Conservation (phyloP, 2,329 filamentous ascomycete species). For the Beauveria varroae region DNA sequence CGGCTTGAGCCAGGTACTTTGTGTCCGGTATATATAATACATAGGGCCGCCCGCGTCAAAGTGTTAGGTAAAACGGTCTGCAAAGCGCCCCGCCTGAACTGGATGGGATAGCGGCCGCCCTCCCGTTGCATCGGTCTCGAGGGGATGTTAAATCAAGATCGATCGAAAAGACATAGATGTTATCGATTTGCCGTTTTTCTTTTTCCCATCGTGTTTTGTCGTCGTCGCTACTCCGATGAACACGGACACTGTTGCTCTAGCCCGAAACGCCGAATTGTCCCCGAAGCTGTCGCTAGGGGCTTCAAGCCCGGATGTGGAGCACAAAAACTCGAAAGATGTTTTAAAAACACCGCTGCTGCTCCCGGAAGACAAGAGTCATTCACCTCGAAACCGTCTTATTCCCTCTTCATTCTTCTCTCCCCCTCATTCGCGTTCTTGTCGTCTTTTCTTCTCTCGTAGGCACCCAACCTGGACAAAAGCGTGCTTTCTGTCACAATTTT, state of each 20-base stretch:
- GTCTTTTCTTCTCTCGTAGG: background rate
- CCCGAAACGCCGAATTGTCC: conserved; percentile 8
- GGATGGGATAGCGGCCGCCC: background rate
- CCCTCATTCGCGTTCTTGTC: background rate
- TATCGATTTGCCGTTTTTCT: background rate
- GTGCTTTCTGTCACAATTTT: background rate
- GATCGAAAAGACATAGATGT: background rate
- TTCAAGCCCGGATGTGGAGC: conserved; percentile 10
- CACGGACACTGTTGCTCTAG: background rate
- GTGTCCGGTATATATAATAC: background rate
- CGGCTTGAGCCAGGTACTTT: background rate
- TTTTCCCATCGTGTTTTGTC: background rate
- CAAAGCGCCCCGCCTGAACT: background rate
- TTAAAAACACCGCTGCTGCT: background rate
- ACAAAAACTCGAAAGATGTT: background rate
- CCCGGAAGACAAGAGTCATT: conserved; percentile 10
- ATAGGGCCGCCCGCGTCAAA: too few relatives aligned
- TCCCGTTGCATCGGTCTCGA: background rate
- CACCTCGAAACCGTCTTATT: background rate
- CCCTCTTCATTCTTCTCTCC: background rate
- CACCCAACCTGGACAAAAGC: background rate
- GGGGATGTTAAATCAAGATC: background rate
- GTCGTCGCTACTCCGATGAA: too few relatives aligned
- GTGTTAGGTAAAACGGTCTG: background rate
- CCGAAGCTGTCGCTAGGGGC: conserved; percentile 9